Evolutionary conservation across 345 rosid species (phyloP).

Genomic region (Eucalyptus victrix): DNA sequence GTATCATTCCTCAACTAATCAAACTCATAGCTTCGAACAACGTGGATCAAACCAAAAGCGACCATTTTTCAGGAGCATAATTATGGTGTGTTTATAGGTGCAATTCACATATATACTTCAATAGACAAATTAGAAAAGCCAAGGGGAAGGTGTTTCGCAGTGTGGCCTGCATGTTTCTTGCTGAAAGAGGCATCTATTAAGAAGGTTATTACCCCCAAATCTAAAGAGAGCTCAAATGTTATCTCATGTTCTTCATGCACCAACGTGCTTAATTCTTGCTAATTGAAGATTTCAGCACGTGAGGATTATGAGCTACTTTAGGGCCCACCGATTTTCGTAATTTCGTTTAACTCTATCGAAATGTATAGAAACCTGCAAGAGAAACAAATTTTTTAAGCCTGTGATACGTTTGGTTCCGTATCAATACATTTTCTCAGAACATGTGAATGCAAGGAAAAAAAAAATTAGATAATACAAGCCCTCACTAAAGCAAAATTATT

Average conservation of each 20-base stretch:
- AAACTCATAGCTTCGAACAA: not conserved
- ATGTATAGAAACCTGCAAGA: not conserved
- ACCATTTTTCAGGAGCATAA: not conserved
- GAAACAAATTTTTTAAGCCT: not conserved
- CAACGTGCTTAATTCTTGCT: not conserved
- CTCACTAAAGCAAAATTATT: not conserved
- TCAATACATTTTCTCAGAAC: not conserved
- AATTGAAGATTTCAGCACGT: not conserved
- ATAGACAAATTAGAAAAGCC: not conserved
- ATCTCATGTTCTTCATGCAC: not conserved
- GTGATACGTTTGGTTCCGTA: not conserved
- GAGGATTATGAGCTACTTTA: not conserved
- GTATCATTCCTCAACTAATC: not conserved
- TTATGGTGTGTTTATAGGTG: not conserved
- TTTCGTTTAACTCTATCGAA: not conserved
- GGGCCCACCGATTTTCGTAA: not conserved
- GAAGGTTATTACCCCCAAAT: not conserved
- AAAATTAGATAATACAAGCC: not conserved
- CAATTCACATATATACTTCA: not conserved
- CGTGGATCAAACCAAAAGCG: not conserved
- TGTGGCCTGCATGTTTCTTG: not conserved
- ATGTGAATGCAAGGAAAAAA: not conserved
- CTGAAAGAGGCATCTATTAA: not conserved
- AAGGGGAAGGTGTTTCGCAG: not conserved
- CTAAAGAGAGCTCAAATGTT: not conserved